phyloP scores from a whole-genome alignment of 495 filamentous ascomycete genomes.

The Penicillium cosmopolitanum region DNA sequence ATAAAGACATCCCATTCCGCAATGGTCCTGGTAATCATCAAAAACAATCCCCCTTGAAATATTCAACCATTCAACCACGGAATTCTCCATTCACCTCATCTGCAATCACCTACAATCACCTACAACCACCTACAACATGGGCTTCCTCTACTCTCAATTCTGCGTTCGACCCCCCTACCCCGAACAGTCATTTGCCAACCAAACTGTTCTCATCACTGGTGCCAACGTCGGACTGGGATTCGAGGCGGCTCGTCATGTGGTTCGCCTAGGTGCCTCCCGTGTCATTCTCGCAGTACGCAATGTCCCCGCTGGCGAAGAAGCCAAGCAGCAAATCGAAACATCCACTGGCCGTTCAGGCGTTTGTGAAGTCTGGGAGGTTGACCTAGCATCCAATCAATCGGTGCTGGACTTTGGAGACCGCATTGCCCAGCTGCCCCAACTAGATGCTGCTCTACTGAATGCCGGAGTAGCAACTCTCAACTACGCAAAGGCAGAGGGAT shows the following conservation, averaged over 20 bases:
- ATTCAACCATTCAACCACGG: background rate
- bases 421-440: slow-evolving; percentile 33
- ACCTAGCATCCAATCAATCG: slow-evolving; percentile 46
- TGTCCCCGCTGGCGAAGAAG: slow-evolving; percentile 46
- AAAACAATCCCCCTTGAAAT: no score
- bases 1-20: no score
- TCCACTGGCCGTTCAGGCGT: slow-evolving; percentile 36
- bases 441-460: slow-evolving; percentile 52
- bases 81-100: background rate
- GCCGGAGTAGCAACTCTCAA: slow-evolving; percentile 41
- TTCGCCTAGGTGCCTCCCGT: slow-evolving; percentile 44
- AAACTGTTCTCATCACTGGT: slow-evolving; percentile 58
- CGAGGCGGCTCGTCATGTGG: slow-evolving; percentile 51
- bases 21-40: no score
- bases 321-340: slow-evolving; percentile 35
- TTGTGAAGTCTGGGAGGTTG: slow-evolving; percentile 59
- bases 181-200: slow-evolving; percentile 36
- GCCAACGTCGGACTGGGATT: slow-evolving; percentile 57
- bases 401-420: slow-evolving; percentile 45
- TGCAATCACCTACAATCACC: background rate
- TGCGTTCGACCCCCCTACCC: slow-evolving; percentile 43
- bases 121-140: background rate
- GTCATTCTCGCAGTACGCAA: slow-evolving; percentile 62
- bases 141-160: slow-evolving; percentile 51
- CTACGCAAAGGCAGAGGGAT: slow-evolving; percentile 38